Percentiles rank a stretch among this genome's conserved stretches.
These are phyloP conservation scores for Colletotrichum destructivum DNA, from an alignment of 2,329 filamentous ascomycete genomes.

Conservation along the genomic window DNA sequence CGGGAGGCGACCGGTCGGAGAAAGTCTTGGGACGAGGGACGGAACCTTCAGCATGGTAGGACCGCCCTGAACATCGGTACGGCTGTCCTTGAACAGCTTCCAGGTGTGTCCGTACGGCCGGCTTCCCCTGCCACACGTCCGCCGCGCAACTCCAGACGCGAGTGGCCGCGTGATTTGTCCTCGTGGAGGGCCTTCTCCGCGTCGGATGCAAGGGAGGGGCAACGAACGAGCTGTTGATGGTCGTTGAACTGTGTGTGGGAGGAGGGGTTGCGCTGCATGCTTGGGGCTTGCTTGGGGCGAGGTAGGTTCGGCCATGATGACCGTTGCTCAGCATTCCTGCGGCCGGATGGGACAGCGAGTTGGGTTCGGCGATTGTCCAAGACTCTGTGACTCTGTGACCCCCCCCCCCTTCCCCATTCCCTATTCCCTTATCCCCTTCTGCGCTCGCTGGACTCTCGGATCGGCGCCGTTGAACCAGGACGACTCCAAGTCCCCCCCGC, in stretches of 20 bases:
- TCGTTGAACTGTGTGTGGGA: constrained; percentile 8
- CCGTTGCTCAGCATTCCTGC: constrained; percentile 32
- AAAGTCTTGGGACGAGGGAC: too few relatives aligned
- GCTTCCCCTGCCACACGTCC: too few relatives aligned
- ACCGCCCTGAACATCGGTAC: too few relatives aligned
- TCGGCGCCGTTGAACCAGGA: constrained; percentile 30
- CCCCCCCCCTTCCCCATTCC: not conserved
- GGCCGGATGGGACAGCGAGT: not conserved
- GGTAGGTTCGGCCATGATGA: constrained; percentile 15
- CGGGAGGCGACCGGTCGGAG: too few relatives aligned
- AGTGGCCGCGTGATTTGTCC: constrained; percentile 2
- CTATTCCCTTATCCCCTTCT: constrained; percentile 6
- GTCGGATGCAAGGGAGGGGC: constrained; percentile 2
- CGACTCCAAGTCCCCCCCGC: not conserved
- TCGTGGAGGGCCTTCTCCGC: not conserved
- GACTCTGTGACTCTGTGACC: not conserved
- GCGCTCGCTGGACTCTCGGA: constrained; percentile 20
- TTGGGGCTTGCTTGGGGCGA: constrained; percentile 4
- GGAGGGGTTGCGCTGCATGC: not conserved
- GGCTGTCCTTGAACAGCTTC: too few relatives aligned
- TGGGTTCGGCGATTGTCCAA: not conserved
- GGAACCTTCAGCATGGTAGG: too few relatives aligned
- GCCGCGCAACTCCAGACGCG: not conserved
- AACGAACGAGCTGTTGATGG: not conserved
- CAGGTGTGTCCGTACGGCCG: too few relatives aligned